phyloP scores from a whole-genome alignment of 1,139 yeast species.

The Zygoascus hellenicus region DNA sequence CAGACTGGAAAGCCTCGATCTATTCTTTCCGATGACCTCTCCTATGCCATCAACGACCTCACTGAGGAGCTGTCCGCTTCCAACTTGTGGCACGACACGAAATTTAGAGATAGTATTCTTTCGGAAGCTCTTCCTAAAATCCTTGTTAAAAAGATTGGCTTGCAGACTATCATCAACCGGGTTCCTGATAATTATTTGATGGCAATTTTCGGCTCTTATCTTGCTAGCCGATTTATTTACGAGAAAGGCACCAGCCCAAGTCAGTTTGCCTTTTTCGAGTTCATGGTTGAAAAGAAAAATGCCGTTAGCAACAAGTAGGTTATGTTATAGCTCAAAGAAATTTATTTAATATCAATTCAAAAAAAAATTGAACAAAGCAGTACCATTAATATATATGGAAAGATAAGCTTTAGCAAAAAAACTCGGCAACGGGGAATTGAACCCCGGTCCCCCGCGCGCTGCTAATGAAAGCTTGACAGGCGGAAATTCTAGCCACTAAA shows the following conservation, averaged over 20 bases:
- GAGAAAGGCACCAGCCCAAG: constrained; percentile 76
- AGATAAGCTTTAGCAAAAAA: too few relatives aligned
- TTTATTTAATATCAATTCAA: not conserved
- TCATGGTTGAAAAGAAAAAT: constrained; percentile 38
- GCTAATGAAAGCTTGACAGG: constrained; percentile 14
- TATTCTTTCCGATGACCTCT: constrained; percentile 75
- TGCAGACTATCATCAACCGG: constrained; percentile 61
- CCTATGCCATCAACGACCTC: constrained; percentile 79
- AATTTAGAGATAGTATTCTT: constrained; percentile 72
- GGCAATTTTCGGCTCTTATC: constrained; percentile 85
- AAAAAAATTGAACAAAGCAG: too few relatives aligned
- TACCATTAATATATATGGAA: too few relatives aligned
- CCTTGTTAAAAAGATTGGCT: constrained; percentile 68
- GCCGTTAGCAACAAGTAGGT: constrained; percentile 1
- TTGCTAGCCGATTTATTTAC: constrained; percentile 87
- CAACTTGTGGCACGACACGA: constrained; percentile 78
- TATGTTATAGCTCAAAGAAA: not conserved
- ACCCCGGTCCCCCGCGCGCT: constrained; percentile 19
- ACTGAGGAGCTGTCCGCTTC: constrained; percentile 84
- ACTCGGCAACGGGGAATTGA: constrained; percentile 18
- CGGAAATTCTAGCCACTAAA: constrained; percentile 18
- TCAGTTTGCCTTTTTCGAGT: constrained; percentile 79
- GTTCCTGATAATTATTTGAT: constrained; percentile 85
- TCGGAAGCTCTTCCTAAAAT: constrained; percentile 71
- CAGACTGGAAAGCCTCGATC: constrained; percentile 67